Percentiles rank a stretch among this genome's conserved stretches.
Evolutionary conservation across 768 basidiomycete species (phyloP).

Genomic region (Suillus hirtellus): DNA sequence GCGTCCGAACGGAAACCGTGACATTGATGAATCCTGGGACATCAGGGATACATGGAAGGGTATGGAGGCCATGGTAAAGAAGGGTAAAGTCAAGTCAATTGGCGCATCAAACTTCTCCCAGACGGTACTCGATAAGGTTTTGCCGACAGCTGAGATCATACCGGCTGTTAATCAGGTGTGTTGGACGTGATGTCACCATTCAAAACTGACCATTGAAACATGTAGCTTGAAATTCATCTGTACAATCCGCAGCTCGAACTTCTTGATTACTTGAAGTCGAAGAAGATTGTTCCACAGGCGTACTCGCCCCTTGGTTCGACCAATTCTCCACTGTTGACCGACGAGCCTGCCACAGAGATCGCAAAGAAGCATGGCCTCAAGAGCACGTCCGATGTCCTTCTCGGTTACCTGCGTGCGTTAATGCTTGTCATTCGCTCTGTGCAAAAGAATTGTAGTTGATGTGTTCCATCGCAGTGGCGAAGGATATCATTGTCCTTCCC

Average conservation of each 20-base stretch:
- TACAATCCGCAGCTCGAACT: constrained; percentile 78
- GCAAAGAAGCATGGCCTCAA: constrained; percentile 57
- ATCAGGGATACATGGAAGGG: constrained; percentile 79
- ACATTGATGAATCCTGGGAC: constrained; percentile 66
- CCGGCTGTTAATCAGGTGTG: constrained; percentile 75
- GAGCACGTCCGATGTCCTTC: constrained; percentile 52
- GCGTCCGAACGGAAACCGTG: constrained; percentile 63
- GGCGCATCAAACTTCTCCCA: constrained; percentile 80
- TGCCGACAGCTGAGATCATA: constrained; percentile 62
- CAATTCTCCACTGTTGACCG: constrained; percentile 62
- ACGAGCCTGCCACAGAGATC: constrained; percentile 59
- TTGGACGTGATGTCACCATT: constrained; percentile 2
- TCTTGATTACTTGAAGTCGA: constrained; percentile 57
- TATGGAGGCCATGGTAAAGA: constrained; percentile 73
- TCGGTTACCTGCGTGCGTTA: constrained; percentile 61
- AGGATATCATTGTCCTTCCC: constrained; percentile 65
- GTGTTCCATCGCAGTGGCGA: constrained; percentile 47
- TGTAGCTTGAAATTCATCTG: constrained; percentile 69
- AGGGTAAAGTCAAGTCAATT: constrained; percentile 65
- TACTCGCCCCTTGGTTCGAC: constrained; percentile 81
- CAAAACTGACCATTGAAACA: background rate
- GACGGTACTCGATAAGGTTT: constrained; percentile 65
- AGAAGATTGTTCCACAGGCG: constrained; percentile 72
- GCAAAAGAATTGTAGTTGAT: constrained; percentile 1
- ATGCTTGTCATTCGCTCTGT: constrained; percentile 6